Percentiles rank a stretch among this genome's conserved stretches.
Conservation (phyloP, 768 basidiomycete species). For the Amanita pallidorosea region DNA sequence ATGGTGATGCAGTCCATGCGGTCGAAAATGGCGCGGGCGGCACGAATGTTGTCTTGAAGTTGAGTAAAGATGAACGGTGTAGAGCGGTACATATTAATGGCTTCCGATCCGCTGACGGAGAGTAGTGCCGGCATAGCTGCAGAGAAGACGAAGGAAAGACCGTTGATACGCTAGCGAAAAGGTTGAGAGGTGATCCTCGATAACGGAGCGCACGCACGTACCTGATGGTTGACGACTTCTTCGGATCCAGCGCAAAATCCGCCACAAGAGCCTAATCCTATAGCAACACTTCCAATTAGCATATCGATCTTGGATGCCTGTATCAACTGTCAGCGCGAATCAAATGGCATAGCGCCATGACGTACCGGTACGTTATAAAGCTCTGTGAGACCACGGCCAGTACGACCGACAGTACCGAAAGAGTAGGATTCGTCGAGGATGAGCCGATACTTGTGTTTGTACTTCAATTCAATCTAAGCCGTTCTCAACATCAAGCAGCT, state of each 20-base stretch:
- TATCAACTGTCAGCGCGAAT: not conserved
- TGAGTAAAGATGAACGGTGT: conserved; percentile 65
- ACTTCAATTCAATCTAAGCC: conserved; percentile 80
- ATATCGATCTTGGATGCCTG: conserved; percentile 89
- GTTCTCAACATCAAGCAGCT: not conserved
- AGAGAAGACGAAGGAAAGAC: conserved; percentile 91
- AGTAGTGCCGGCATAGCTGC: conserved; percentile 89
- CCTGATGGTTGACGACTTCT: conserved; percentile 83
- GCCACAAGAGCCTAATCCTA: conserved; percentile 71
- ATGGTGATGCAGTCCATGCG: conserved; percentile 73
- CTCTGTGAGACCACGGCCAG: conserved; percentile 92
- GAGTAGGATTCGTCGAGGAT: conserved; percentile 92
- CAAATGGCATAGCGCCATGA: conserved; percentile 2
- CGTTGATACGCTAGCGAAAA: conserved; percentile 80
- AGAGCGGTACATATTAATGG: conserved; percentile 66
- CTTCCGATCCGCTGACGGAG: conserved; percentile 79
- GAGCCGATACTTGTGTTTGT: conserved; percentile 91
- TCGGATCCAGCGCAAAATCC: conserved; percentile 92
- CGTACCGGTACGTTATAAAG: conserved; percentile 86
- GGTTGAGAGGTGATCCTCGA: not conserved
- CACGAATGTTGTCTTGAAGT: conserved; percentile 74
- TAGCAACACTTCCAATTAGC: conserved; percentile 85
- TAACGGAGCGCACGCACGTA: conserved; percentile 13
- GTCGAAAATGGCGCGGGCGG: conserved; percentile 73
- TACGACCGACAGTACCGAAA: conserved; percentile 86